Conservation (phyloP, 371 early-diverging fungal genomes). For the Mucor irregularis region DNA sequence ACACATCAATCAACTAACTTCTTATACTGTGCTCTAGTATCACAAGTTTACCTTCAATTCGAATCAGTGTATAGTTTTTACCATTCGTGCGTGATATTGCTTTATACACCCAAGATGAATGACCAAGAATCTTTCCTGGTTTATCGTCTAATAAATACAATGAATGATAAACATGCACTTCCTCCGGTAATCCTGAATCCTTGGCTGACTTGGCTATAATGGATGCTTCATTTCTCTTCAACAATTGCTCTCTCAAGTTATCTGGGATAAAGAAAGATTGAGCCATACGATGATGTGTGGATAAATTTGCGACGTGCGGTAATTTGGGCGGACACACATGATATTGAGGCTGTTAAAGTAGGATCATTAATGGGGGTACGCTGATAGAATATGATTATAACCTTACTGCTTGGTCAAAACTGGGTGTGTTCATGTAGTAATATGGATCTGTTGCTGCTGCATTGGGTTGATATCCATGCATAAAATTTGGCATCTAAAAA, state of each 20-base stretch:
- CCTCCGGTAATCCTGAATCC: slow-evolving; percentile 66
- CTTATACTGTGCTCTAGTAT: not conserved
- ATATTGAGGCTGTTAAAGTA: slow-evolving; percentile 60
- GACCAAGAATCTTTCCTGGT: slow-evolving; percentile 61
- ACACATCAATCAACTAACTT: not conserved
- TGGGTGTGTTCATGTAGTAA: slow-evolving; percentile 30
- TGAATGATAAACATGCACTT: slow-evolving; percentile 78
- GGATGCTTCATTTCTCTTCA: slow-evolving; percentile 69
- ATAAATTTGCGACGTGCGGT: slow-evolving; percentile 71
- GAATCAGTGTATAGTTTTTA: slow-evolving; percentile 69
- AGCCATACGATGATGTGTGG: slow-evolving; percentile 74
- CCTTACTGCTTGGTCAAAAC: not conserved
- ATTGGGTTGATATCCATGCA: not conserved
- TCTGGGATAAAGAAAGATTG: slow-evolving; percentile 86
- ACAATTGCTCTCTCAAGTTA: slow-evolving; percentile 74
- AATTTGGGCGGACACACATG: slow-evolving; percentile 74
- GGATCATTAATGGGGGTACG: too few species aligned
- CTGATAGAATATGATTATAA: too few species aligned
- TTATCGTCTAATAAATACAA: slow-evolving; percentile 69
- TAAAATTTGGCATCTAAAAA: not conserved
- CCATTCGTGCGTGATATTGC: slow-evolving; percentile 80
- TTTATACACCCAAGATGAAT: slow-evolving; percentile 75
- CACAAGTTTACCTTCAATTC: slow-evolving; percentile 81
- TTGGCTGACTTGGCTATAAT: slow-evolving; percentile 60
- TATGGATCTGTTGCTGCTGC: slow-evolving; percentile 22